Base-by-base conservation (phyloP, 2,329 filamentous ascomycete genomes). In the Boeremia lycopersici region DNA sequence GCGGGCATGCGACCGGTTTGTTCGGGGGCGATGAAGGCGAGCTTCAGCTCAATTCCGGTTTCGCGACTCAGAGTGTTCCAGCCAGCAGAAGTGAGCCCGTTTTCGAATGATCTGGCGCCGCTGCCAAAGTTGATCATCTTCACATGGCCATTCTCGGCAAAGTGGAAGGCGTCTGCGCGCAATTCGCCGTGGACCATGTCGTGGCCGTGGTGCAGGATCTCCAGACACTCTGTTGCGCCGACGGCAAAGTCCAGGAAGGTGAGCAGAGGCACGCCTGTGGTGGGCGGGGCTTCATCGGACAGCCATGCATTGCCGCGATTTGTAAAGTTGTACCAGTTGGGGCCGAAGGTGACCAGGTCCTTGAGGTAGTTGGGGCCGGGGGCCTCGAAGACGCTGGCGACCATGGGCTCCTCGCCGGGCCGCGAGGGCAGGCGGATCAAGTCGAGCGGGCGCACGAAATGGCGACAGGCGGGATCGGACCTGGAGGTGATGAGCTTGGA, bases 1-100 rank as follows among this genome's bases (percentile, higher is more conserved):
- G 90, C 91, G 2, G 92, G 90, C 84, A 97, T 89, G 17, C 93
- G 87, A 12, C 93, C 93, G 2, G 93, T 97, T 78, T 97, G 93
- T 71, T 98, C 93, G 0, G 93, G 93, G 41, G 92, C 93, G 70
- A 97, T 96, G 70, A 91, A 97, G 46, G 93, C 86, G 17, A 98
- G 80, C 75, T 96, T 96, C 70, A 93, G 88, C 76, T 91, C 92
- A 35, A 92, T 90, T 2, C 93, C 93, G 7, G 92, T 77, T 72
- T 97, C 90, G 56, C 89, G 88, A 11, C 90, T 93, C 9, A 97
- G 77, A 0, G 84, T 84, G 10, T 89, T 90, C 93, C 93, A 98
- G 30, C 92, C 92, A 17, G 89, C 88, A 66, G 90, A 93, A 7
- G 81, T 84, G 39, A 98, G 80, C 4, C 93, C 91, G 76, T 96